Conservation (phyloP, 768 basidiomycete genomes). For the Mycena rosella region DNA sequence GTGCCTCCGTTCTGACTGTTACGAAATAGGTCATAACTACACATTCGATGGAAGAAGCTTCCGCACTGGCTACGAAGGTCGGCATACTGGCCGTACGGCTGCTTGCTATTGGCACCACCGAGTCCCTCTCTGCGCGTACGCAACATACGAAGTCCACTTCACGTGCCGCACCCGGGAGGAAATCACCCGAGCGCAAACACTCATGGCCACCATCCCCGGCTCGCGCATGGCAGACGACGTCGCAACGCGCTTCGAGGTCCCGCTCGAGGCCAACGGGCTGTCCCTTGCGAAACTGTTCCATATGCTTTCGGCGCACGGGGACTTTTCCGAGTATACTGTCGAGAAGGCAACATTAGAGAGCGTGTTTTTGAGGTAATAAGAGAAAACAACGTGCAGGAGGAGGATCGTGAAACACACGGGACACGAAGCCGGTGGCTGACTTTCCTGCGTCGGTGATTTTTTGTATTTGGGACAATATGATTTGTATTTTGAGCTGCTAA, state of each 20-base stretch:
- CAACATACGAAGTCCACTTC: conserved; percentile 84
- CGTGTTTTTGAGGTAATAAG: conserved; percentile 78
- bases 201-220: conserved; percentile 75
- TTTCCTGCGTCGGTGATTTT: conserved; percentile 7
- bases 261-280: conserved; percentile 59
- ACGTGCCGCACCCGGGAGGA: conserved; percentile 75
- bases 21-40: conserved; percentile 77
- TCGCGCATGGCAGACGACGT: conserved; percentile 79
- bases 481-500: no score
- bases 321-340: conserved; percentile 77
- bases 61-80: conserved; percentile 72
- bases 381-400: conserved; percentile 69
- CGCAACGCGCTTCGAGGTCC: conserved; percentile 81
- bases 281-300: conserved; percentile 73
- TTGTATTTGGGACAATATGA: conserved; percentile 8
- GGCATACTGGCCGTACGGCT: conserved; percentile 81
- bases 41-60: conserved; percentile 65
- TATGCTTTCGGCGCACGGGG: conserved; percentile 62
- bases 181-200: conserved; percentile 63
- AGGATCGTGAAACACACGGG: conserved; percentile 38
- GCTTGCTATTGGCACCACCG: conserved; percentile 78
- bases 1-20: background rate
- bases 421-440: conserved; percentile 19
- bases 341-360: conserved; percentile 79
- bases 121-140: conserved; percentile 75